phyloP scores from a whole-genome alignment of 2,329 filamentous ascomycete species.

The Zopfia rhizophila region DNA sequence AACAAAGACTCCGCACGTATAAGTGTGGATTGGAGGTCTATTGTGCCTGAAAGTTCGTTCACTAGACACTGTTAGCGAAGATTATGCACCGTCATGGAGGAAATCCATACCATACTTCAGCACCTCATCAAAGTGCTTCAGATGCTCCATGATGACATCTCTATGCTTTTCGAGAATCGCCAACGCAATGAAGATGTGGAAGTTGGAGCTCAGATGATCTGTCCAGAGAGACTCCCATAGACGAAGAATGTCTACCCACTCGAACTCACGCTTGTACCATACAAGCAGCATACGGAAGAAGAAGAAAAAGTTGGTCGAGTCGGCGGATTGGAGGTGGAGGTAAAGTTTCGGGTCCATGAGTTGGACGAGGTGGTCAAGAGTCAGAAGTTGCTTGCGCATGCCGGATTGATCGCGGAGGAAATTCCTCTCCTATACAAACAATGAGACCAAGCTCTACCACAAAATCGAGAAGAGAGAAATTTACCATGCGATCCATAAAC shows the following conservation, averaged over 20 bases:
- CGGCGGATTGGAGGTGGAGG: slow-evolving; percentile 85
- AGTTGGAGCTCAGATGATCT: slow-evolving; percentile 86
- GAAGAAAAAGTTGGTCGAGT: slow-evolving; percentile 99
- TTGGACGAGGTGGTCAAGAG: slow-evolving; percentile 93
- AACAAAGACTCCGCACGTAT: slow-evolving; percentile 90
- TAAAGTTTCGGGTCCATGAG: slow-evolving; percentile 97
- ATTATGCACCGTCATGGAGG: background rate
- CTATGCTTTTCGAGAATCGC: slow-evolving; percentile 95
- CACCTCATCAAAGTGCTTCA: slow-evolving; percentile 95
- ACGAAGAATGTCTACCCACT: slow-evolving; percentile 84
- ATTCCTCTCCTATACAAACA: slow-evolving; percentile 77
- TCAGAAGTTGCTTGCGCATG: slow-evolving; percentile 91
- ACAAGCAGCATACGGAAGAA: slow-evolving; percentile 99
- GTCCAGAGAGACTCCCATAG: slow-evolving; percentile 97
- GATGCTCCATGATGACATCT: slow-evolving; percentile 94
- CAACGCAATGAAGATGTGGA: slow-evolving; percentile 93
- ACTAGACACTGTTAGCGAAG: slow-evolving; percentile 63
- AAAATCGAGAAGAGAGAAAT: slow-evolving; percentile 15
- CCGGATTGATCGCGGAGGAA: slow-evolving; percentile 95
- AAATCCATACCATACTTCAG: slow-evolving; percentile 84
- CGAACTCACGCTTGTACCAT: slow-evolving; percentile 98
- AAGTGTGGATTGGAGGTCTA: slow-evolving; percentile 87
- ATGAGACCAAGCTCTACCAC: too few species aligned
- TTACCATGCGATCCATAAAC: slow-evolving; percentile 94
- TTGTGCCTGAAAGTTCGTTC: slow-evolving; percentile 92